Evolutionary conservation across 805 yeast species (phyloP), one percentile per base, ranked within the genome.

Genomic region (Candida germanica): DNA sequence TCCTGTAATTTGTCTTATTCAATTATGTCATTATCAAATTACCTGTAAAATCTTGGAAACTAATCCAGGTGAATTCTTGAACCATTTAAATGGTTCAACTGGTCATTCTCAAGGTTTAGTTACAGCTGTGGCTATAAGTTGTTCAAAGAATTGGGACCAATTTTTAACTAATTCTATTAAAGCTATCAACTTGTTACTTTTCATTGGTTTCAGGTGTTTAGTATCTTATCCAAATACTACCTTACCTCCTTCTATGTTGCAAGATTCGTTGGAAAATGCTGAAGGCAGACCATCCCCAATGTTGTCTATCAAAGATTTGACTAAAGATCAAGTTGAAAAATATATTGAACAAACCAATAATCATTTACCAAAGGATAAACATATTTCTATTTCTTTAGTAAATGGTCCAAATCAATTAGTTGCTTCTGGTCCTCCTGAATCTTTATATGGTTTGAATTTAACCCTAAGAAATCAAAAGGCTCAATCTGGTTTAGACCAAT

Each of bases 211-310:
- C 41, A 82, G 97, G 65, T 83, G 95, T 66, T 81, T 87, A 61
- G 83, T 79, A 63, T 79, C 81, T 44, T 91, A 88, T 62, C 98
- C 98, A 54, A 80, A 85, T 54, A 93, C 98, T 31, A 84, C 95
- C 26, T 74, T 93, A 58, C 88, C 98, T 27, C 98, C 98, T 40
- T 77, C 94, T 15, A 85, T 86, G 62, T 77, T 89, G 50, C 87
- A 87, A 60, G 98, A 93, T 64, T 83, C 95, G 17, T 79, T 83
- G 58, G 94, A 87, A 54, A 82, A 87, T 58, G 91, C 91, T 52
- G 99, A 93, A 71, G 98, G 99, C 51, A 73, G 77, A 51, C 98
- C 98, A 45, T 83, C 95, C 48, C 98, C 98, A 49, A 93, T 93
- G 99, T 77, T 93, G 60, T 84, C 97, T 8, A 77, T 93, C 44